Conservation (phyloP, 176 grass and related monocot genomes). For the Thinopyrum elongatum region DNA sequence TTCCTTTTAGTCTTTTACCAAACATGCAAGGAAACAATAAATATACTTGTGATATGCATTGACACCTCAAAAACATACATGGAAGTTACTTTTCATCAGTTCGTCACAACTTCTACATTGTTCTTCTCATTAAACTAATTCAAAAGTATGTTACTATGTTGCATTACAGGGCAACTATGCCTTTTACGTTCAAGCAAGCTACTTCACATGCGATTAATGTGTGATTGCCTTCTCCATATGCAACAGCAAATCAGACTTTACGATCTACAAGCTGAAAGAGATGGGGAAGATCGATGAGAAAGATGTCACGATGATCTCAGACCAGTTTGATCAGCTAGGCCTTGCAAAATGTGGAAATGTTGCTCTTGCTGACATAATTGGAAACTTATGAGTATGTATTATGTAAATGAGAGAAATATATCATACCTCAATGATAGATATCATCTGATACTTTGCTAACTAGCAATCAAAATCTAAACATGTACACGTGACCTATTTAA, state of each 20-base stretch:
- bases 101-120: neutral
- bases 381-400: slow-evolving; percentile 38
- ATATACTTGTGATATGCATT: neutral
- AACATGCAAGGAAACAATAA: neutral
- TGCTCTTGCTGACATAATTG: slow-evolving; percentile 41
- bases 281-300: slow-evolving; percentile 61
- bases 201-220: neutral
- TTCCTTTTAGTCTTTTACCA: neutral
- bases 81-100: neutral
- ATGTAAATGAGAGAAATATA: neutral
- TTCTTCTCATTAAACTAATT: slow-evolving; percentile 7
- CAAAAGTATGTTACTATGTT: neutral
- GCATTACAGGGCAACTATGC: neutral
- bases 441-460: neutral
- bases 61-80: neutral
- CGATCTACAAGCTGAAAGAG: slow-evolving; percentile 78
- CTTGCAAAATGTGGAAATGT: slow-evolving; percentile 49
- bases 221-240: slow-evolving; percentile 28
- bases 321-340: slow-evolving; percentile 63
- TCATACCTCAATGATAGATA: neutral
- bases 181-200: slow-evolving; percentile 5
- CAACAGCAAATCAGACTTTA: slow-evolving; percentile 71
- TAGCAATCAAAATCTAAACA: neutral
- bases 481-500: neutral
- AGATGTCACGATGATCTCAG: slow-evolving; percentile 51